These are phyloP conservation scores for Sequoiadendron giganteum DNA, from an alignment of 75 land plant species.

Conservation along the genomic window DNA sequence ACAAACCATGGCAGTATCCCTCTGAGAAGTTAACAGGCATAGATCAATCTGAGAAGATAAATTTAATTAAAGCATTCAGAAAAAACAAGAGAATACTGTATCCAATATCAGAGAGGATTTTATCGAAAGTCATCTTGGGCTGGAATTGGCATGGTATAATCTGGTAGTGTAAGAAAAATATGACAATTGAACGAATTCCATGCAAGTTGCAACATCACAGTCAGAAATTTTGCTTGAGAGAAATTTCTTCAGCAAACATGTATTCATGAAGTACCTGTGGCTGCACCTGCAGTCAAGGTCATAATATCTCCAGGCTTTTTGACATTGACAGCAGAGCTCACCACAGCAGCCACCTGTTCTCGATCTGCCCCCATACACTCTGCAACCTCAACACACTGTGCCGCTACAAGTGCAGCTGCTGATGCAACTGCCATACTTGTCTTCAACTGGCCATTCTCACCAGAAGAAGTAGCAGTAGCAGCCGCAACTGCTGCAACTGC, in stretches of 20 bases:
- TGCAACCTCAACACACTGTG: slow-evolving; percentile 85
- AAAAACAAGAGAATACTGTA: background rate
- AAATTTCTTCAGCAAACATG: background rate
- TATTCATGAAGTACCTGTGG: slow-evolving; percentile 56
- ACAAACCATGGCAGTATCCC: background rate
- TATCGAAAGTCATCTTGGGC: background rate
- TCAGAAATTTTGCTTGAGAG: background rate
- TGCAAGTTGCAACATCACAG: background rate
- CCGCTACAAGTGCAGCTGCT: slow-evolving; percentile 88
- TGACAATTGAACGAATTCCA: background rate
- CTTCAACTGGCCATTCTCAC: slow-evolving; percentile 17
- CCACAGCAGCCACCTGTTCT: slow-evolving; percentile 59
- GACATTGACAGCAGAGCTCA: slow-evolving; percentile 79
- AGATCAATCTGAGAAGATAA: background rate
- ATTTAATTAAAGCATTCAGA: background rate
- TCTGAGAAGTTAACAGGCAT: background rate
- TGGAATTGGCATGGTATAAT: background rate
- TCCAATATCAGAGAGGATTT: background rate
- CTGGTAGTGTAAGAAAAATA: background rate
- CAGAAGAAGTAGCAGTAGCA: slow-evolving; percentile 29
- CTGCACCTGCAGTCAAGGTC: slow-evolving; percentile 94
- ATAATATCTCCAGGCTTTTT: slow-evolving; percentile 81
- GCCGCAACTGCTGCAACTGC: slow-evolving; percentile 86
- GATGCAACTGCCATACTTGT: slow-evolving; percentile 65
- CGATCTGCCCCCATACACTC: slow-evolving; percentile 85